Conservation (phyloP, 176 grass and related monocot genomes). For the Musa troglodytarum region DNA sequence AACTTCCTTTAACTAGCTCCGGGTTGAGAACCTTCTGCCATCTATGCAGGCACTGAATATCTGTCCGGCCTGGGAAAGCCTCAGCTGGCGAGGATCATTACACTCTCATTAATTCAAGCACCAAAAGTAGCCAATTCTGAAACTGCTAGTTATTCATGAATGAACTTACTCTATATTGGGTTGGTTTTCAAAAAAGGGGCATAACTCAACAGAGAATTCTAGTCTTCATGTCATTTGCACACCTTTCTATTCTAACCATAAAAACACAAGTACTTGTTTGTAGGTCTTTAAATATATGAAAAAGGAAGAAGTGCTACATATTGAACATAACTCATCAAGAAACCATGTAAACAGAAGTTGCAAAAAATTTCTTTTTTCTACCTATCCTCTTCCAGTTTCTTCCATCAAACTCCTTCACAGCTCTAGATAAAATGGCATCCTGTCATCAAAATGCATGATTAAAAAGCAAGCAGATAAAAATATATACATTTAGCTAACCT, state of each 20-base stretch:
- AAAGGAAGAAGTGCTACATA: no score
- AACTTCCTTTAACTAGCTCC: constrained; percentile 9
- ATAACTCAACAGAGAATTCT: no score
- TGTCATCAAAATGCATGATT: constrained; percentile 3
- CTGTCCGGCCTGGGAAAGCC: constrained; percentile 9
- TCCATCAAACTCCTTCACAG: constrained; percentile 12
- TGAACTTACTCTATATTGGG: background rate
- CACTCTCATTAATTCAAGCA: background rate
- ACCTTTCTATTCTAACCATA: no score
- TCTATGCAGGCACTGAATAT: constrained; percentile 10
- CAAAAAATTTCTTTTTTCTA: background rate
- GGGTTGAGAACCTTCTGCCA: constrained; percentile 16
- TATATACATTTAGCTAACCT: background rate
- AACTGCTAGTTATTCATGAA: background rate
- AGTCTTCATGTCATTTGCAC: no score
- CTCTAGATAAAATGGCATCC: constrained; percentile 3
- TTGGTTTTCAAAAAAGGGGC: no score
- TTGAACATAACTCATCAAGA: no score
- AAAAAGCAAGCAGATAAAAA: background rate
- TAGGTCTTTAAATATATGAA: no score
- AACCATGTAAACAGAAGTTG: background rate
- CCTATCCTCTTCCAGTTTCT: constrained; percentile 20
- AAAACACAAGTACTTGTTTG: no score
- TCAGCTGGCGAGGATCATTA: background rate
- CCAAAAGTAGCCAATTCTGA: background rate